These are phyloP conservation scores for Lasiosphaeria miniovina DNA, from an alignment of 495 filamentous ascomycete species.

Conservation along the genomic window DNA sequence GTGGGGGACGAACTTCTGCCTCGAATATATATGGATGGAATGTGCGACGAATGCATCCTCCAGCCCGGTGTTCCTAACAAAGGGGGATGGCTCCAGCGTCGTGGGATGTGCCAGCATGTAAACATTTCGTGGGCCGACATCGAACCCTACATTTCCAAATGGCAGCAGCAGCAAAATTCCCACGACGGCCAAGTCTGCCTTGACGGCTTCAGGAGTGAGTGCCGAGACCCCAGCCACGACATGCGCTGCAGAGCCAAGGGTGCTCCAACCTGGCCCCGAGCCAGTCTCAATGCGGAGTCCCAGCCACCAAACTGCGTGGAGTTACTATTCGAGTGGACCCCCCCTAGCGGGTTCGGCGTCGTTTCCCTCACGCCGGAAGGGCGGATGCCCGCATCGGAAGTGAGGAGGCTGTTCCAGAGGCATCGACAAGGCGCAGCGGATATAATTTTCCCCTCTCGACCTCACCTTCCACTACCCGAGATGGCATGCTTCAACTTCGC, in stretches of 20 bases:
- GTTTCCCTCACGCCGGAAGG: constrained; percentile 14
- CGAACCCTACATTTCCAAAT: constrained; percentile 14
- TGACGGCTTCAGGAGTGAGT: constrained; percentile 20
- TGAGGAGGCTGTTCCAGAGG: constrained; percentile 21
- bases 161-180: constrained; percentile 10
- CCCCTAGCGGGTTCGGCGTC: constrained; percentile 17
- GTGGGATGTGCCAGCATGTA: constrained; percentile 25
- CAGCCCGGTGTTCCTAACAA: constrained; percentile 6
- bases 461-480: constrained; percentile 16
- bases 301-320: too few species aligned
- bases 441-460: constrained; percentile 7
- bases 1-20: constrained; percentile 12
- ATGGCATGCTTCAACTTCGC: constrained; percentile 20
- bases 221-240: constrained; percentile 19
- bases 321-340: too few species aligned
- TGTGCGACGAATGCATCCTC: constrained; percentile 16
- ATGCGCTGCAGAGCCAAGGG: constrained; percentile 14
- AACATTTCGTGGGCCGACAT: constrained; percentile 21
- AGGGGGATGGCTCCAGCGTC: too few species aligned
- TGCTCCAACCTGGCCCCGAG: constrained; percentile 20
- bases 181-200: constrained; percentile 17
- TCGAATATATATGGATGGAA: constrained; percentile 15
- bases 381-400: constrained; percentile 17
- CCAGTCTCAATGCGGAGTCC: too few species aligned
- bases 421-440: constrained; percentile 19